phyloP scores from a whole-genome alignment of 108 stramenopile genomes.

The Nitzschia putrida region DNA sequence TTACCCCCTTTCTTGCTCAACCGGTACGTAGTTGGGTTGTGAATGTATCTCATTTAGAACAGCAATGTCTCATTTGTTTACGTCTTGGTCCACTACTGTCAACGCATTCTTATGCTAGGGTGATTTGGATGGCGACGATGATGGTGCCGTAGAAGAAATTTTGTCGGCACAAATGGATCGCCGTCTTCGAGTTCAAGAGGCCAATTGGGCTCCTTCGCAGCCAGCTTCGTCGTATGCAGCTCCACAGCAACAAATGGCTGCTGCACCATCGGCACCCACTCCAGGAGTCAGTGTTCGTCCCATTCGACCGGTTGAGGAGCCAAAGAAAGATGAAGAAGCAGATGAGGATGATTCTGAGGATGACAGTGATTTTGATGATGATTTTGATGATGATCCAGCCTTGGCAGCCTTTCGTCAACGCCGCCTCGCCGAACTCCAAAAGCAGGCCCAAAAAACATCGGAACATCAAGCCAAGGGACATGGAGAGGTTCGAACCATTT shows the following conservation, averaged over 20 bases:
- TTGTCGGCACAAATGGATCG: constrained; percentile 67
- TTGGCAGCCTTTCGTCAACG: constrained; percentile 78
- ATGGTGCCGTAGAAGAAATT: constrained; percentile 52
- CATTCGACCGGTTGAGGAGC: neutral
- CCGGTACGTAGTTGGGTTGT: constrained; percentile 45
- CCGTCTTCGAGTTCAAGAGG: constrained; percentile 52
- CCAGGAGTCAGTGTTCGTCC: neutral
- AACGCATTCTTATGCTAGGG: neutral
- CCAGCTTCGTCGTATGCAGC: constrained; percentile 49
- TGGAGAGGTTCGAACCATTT: constrained; percentile 91
- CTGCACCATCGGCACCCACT: constrained; percentile 12
- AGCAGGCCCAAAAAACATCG: constrained; percentile 50
- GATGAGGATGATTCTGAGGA: constrained; percentile 46
- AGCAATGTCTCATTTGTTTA: neutral
- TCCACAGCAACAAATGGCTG: constrained; percentile 34
- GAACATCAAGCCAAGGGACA: constrained; percentile 91
- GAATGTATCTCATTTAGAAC: neutral
- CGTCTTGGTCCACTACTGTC: neutral
- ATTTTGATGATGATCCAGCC: constrained; percentile 66
- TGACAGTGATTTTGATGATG: constrained; percentile 48
- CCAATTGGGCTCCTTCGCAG: constrained; percentile 40
- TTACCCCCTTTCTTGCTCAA: constrained; percentile 76
- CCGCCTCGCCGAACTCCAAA: constrained; percentile 82
- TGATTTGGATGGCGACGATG: constrained; percentile 53
- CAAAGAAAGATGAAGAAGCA: constrained; percentile 29